Base-by-base conservation (phyloP, 331 rosid species). In the Malus hybrid region DNA sequence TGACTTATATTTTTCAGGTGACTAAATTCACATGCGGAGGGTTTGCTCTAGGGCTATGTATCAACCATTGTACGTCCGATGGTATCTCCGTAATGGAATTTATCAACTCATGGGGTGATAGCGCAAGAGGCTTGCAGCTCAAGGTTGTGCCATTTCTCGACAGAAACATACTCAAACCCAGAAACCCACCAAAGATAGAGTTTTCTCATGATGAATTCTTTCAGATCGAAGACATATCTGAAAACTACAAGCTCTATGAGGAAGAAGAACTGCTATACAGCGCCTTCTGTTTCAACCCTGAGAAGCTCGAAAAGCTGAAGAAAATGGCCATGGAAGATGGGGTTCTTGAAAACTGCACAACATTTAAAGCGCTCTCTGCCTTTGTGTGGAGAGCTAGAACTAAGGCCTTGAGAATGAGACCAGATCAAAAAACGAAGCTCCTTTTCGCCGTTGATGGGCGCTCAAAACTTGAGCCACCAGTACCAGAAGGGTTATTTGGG, bases 21-120 rank as follows among this genome's bases (percentile, higher is more conserved):
- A 94, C 97, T 14, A 94, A 78, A 71, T 90, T 94, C 81, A 90
- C 82, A 80, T 90, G 97, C 36, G 97, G 99, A 31, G 99, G 96
- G 46, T 90, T 94, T 64, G 87, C 81, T 10, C 65, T 94, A 61
- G 97, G 97, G 39, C 32, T 94, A 69, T 44, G 81, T 80, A 10
- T 80, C 85, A 90, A 80, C 85, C 99, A 94, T n/a, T 85, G 96
- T 34, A 87, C 89, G 97, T 80, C 73, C 50, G 99, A 94, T 80
- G 99, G 99, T 59, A 19, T 94, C 42, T 77, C 78, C n/a, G 96
- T 96, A 3, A 90, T 92, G 99, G 84, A 92, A 55, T 92, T 94
- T 63, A 81, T 94, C 48, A 92, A 90, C 65, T 87, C 95, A 27
- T 94, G 99, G 99, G 84, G 91, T 19, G 88, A 90, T 46, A 80